Percentiles rank a stretch among this genome's conserved stretches.
These are phyloP conservation scores for Magnolia changhungtana DNA, from an alignment of 164 flowering plant species.

Conservation along the genomic window DNA sequence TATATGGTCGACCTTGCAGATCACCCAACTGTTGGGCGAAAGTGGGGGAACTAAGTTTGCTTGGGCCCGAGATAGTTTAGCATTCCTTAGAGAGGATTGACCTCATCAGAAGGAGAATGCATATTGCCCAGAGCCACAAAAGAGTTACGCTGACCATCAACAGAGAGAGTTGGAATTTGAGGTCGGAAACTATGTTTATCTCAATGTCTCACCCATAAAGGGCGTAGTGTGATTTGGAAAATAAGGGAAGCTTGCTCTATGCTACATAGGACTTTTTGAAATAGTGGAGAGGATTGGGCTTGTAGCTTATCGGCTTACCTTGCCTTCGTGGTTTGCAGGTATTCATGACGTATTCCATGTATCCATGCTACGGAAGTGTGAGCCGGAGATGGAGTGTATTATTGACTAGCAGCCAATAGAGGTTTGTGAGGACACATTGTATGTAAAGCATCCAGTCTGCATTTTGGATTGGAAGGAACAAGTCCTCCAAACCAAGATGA, in stretches of 20 bases:
- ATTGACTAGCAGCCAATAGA: neutral
- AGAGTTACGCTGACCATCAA: neutral
- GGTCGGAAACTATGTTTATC: neutral
- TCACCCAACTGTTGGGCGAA: neutral
- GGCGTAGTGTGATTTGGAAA: neutral
- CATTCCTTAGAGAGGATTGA: neutral
- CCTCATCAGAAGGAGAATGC: neutral
- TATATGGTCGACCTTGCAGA: neutral
- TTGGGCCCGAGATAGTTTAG: neutral
- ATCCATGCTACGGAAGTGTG: neutral
- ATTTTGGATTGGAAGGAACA: neutral
- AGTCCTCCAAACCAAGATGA: neutral
- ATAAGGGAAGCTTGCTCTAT: neutral
- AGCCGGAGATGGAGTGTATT: neutral
- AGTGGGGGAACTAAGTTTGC: neutral
- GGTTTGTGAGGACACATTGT: neutral
- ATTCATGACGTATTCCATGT: neutral
- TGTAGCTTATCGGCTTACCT: neutral
- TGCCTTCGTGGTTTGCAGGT: neutral
- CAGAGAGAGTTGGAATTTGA: neutral
- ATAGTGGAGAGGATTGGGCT: neutral
- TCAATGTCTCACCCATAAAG: neutral
- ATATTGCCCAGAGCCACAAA: neutral
- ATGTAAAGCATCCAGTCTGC: neutral
- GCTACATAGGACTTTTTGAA: neutral